A percentile compares a stretch with the other conserved stretches of the same genome.
Conservation (phyloP, 768 basidiomycete species). For the Candolleomyces efflorescens region DNA sequence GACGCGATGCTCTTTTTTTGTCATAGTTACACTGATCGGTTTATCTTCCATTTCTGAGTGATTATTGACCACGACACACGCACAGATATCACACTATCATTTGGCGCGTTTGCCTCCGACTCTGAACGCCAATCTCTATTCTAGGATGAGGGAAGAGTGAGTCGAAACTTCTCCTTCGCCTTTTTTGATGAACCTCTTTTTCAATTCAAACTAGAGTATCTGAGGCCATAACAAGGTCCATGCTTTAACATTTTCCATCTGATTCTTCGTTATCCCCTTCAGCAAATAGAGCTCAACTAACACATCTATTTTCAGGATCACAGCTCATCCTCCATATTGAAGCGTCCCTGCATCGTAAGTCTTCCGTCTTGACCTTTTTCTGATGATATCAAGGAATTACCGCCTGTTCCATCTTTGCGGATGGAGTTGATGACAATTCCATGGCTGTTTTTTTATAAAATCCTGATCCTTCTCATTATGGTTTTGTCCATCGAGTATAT, state of each 20-base stretch:
- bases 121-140: neutral
- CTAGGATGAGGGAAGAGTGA: neutral
- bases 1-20: constrained; percentile 59
- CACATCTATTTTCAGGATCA: constrained; percentile 7
- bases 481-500: neutral
- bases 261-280: neutral
- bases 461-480: constrained; percentile 40
- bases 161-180: neutral
- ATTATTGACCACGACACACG: constrained; percentile 8
- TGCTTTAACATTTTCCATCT: constrained; percentile 47
- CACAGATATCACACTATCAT: too few species aligned
- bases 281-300: neutral
- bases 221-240: constrained; percentile 69
- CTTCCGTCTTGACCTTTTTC: constrained; percentile 13
- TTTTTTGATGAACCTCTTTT: constrained; percentile 51
- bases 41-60: constrained; percentile 10
- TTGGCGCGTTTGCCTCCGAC: too few species aligned
- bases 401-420: constrained; percentile 60
- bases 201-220: constrained; percentile 91
- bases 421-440: constrained; percentile 67
- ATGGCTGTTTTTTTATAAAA: constrained; percentile 75
- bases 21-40: constrained; percentile 94
- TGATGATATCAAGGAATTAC: constrained; percentile 83
- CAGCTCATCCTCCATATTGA: neutral
- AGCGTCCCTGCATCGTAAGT: constrained; percentile 31